Evolutionary conservation across 2,329 filamentous ascomycete species (phyloP).

Genomic region (Pseudogymnoascus sp.): DNA sequence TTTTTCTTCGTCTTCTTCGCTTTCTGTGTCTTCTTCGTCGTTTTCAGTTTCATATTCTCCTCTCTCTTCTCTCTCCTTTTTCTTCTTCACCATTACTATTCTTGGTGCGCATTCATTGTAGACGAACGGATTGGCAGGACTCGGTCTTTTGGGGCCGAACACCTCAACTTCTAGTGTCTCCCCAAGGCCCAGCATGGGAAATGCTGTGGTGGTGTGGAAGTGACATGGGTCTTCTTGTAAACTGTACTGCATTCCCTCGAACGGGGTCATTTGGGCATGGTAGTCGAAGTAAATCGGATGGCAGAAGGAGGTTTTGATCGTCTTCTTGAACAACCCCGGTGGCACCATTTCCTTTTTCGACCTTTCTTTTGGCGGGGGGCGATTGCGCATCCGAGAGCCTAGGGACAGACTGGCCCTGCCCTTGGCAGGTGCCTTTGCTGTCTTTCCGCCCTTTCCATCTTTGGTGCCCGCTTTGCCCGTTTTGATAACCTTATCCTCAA

Average conservation of each 20-base stretch:
- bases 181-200: conserved; percentile 21
- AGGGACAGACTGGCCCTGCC: not conserved
- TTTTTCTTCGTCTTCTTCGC: conserved; percentile 20
- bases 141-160: not conserved
- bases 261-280: too few relatives aligned
- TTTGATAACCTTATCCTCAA: not conserved
- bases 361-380: not conserved
- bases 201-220: conserved; percentile 22
- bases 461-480: not conserved
- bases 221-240: conserved; percentile 12
- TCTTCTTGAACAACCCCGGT: not conserved
- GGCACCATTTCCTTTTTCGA: not conserved
- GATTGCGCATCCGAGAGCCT: not conserved
- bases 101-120: not conserved
- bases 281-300: too few relatives aligned
- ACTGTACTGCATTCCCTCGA: too few relatives aligned
- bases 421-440: not conserved
- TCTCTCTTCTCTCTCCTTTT: not conserved
- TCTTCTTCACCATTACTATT: not conserved
- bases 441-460: not conserved
- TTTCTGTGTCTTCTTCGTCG: not conserved
- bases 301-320: conserved; percentile 22
- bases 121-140: not conserved
- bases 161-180: not conserved
- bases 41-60: not conserved